Evolutionary conservation across 208 protist species (phyloP).

Genomic region (Zelonia costaricensis): DNA sequence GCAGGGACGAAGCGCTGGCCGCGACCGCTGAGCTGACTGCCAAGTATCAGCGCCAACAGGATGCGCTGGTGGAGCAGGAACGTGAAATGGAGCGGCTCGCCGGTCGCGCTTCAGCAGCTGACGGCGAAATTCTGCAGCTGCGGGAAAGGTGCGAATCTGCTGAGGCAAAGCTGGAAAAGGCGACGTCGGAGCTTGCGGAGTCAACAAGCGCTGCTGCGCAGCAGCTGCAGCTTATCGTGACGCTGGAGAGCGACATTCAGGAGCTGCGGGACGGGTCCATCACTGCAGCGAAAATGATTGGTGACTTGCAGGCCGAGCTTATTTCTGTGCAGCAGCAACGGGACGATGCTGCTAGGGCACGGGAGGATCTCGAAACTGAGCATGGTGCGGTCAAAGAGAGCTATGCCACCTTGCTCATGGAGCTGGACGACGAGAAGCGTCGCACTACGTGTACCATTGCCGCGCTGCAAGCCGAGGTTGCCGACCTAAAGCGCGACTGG

Average conservation of each 20-base stretch:
- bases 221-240: constrained; percentile 43
- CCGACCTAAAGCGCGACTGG: constrained; percentile 8
- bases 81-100: neutral
- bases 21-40: neutral
- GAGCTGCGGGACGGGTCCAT: constrained; percentile 31
- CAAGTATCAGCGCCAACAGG: neutral
- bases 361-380: constrained; percentile 54
- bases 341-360: constrained; percentile 20
- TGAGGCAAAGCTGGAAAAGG: neutral
- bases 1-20: neutral
- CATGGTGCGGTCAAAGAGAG: constrained; percentile 57
- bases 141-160: neutral
- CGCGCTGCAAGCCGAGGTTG: constrained; percentile 18
- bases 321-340: constrained; percentile 23
- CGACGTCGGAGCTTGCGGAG: neutral
- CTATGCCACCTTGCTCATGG: constrained; percentile 59
- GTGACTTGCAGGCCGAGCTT: constrained; percentile 33
- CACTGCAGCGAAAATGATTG: constrained; percentile 24
- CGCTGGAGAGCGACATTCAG: constrained; percentile 42
- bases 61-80: constrained; percentile 4
- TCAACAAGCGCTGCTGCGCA: constrained; percentile 26
- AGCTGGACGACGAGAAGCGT: constrained; percentile 52
- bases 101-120: neutral
- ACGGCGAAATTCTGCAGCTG: neutral
- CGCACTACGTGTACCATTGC: constrained; percentile 3